Evolutionary conservation across 768 basidiomycete genomes (phyloP), one percentile per base, ranked within the genome.

Genomic region (Pleurotus salmoneostramineus): DNA sequence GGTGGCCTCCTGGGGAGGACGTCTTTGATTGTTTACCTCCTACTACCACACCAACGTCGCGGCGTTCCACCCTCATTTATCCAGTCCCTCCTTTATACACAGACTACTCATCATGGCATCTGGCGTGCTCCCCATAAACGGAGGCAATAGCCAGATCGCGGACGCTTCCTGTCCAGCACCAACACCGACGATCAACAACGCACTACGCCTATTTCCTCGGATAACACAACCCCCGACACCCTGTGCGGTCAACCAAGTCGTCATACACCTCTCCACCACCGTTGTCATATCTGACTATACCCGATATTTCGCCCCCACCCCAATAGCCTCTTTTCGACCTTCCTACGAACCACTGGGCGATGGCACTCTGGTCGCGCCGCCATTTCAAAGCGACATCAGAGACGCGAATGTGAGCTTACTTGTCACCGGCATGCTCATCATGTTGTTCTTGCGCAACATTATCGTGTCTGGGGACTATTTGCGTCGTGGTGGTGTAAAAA

Each of bases 281-380:
- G 43, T 85, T 40, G 69, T 77, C 58, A 80, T 85, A 31, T 69
- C 75, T 1, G 71, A 83, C 65, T 85, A 76, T 66, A 59, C 65
- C 58, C 66, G 67, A 17, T 81, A 72, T 70, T 83, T 82, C 64
- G 61, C 65, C 32, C 61, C 65, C 17, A 67, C 64, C 21, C 66
- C 81, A 44, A 74, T 81, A 57, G 58, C 69, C 17, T 66, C 76
- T 17, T 85, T 86, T 58, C 68, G 68, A 42, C 83, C 84, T 2
- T 61, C 66, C 7, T 84, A 83, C 66, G 62, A 69, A 36, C 66
- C 79, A 31, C 71, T 80, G 34, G 63, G 64, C 11, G 85, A 88
- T 67, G 85, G 84, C n/a, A 84, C 84, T n/a, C 77, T 87, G 43
- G 58, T 84, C 8, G 69, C 83, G 8, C 66, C 77, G 1, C 73